Evolutionary conservation across 169 alveolate species (phyloP), one percentile per base, ranked within the genome.

Genomic region (Cardiosporidium cionae): DNA sequence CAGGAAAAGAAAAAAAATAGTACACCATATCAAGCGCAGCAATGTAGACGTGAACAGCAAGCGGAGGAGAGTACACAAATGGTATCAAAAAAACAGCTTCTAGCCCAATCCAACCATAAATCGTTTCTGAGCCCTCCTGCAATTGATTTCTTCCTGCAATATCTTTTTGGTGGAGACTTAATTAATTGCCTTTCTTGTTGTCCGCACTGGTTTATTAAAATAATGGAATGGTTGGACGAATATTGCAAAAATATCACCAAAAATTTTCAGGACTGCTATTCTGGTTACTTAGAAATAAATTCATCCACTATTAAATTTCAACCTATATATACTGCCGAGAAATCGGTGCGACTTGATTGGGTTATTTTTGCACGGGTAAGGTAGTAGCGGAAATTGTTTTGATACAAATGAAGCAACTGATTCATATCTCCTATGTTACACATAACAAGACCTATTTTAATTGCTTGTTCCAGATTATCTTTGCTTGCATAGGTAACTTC

Each of bases 151-250:
- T 31, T 67, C 54, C 44, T 76, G 34, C 76, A 70, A 9, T 37
- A 68, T 1, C 72, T 76, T 28, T 34, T 76, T 32, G 82, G 77
- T 25, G 52, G 22, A 31, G 16, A 65, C 16, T 68, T 78, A 44
- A 76, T 68, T 27, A 32, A 70, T n/a, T 70, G 80, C 76, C 65
- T 78, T 73, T 44, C 75, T 5, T 75, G 64, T 16, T 78, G 84
- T 62, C 80, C 79, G 6, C 80, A 78, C 54, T 78, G 84, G 84
- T 78, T 78, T 52, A 78, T 78, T 73, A 64, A 28, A 44, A 70
- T 78, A 25, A 65, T 65, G 53, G 31, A 52, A 71, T 78, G 28
- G 7, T 52, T 78, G n/a, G 74, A 54, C 2, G 74, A 52, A 0
- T 70, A 64, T 72, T 70, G 76, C 65, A 44, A 69, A 32, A 74